These are phyloP conservation scores for Candida tallmaniae DNA, from an alignment of 805 yeast genomes.

Conservation along the genomic window DNA sequence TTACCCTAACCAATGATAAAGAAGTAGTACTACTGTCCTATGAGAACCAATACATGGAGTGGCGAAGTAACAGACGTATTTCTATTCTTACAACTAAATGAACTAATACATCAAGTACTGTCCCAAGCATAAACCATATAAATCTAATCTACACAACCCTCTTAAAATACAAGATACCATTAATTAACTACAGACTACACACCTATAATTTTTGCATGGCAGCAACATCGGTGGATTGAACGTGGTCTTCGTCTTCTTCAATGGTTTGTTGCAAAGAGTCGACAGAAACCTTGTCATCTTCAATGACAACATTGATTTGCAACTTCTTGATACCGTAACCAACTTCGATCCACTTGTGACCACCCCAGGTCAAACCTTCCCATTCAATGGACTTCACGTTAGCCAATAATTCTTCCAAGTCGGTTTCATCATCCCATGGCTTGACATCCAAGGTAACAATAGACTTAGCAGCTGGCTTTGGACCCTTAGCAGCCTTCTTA, in stretches of 20 bases:
- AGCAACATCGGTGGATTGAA: slow-evolving; percentile 97
- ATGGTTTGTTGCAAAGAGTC: slow-evolving; percentile 77
- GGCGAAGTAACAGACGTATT: too few relatives aligned
- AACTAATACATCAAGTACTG: too few relatives aligned
- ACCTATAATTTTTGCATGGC: slow-evolving; percentile 95
- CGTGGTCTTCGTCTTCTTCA: slow-evolving; percentile 97
- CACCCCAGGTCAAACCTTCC: slow-evolving; percentile 99
- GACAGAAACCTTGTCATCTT: slow-evolving; percentile 92
- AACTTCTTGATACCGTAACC: slow-evolving; percentile 99
- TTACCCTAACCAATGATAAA: too few relatives aligned
- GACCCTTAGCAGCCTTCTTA: slow-evolving; percentile 94
- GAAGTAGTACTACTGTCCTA: too few relatives aligned
- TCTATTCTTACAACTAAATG: too few relatives aligned
- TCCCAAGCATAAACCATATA: too few relatives aligned
- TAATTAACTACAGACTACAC: too few relatives aligned
- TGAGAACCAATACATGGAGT: too few relatives aligned
- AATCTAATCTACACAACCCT: too few relatives aligned
- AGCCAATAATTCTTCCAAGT: slow-evolving; percentile 81
- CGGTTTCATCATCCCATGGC: slow-evolving; percentile 99
- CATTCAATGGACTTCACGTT: slow-evolving; percentile 78
- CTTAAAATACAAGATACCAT: too few relatives aligned
- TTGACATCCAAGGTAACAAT: slow-evolving; percentile 94
- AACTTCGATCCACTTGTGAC: slow-evolving; percentile 89
- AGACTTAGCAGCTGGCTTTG: slow-evolving; percentile 98
- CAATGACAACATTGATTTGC: slow-evolving; percentile 97